Conservation (phyloP, 2,329 filamentous ascomycete genomes). For the Calonectria pseudoturangicola region DNA sequence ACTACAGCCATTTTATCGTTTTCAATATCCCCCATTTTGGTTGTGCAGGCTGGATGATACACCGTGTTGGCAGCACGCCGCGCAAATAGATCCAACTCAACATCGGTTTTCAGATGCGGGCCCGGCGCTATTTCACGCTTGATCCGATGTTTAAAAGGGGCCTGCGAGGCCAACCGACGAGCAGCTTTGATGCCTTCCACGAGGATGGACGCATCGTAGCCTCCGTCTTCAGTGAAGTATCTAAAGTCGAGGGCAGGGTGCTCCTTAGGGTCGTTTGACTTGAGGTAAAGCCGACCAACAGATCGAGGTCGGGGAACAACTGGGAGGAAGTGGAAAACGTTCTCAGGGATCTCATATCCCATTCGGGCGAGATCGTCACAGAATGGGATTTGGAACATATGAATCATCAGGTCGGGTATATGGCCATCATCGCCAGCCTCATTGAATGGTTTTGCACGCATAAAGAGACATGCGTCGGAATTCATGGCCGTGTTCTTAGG, state of each 20-base stretch:
- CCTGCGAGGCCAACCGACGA: slow-evolving; percentile 59
- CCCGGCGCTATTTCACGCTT: no score
- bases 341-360: slow-evolving; percentile 76
- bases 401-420: slow-evolving; percentile 92
- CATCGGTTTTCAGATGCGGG: no score
- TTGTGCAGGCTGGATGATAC: no score
- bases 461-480: slow-evolving; percentile 84
- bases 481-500: slow-evolving; percentile 82
- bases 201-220: slow-evolving; percentile 87
- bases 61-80: no score
- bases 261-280: slow-evolving; percentile 81
- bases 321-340: slow-evolving; percentile 92
- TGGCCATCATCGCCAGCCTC: slow-evolving; percentile 77
- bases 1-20: no score
- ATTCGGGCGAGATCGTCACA: slow-evolving; percentile 83
- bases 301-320: slow-evolving; percentile 89
- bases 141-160: no score
- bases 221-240: slow-evolving; percentile 89
- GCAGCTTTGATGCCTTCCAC: slow-evolving; percentile 79
- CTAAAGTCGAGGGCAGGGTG: slow-evolving; percentile 90
- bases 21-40: no score
- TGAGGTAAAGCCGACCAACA: slow-evolving; percentile 83
- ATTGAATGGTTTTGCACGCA: slow-evolving; percentile 66
- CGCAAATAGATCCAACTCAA: no score
- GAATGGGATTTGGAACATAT: slow-evolving; percentile 96